Base-by-base conservation (phyloP, 345 rosid genomes). In the Populus alba region DNA sequence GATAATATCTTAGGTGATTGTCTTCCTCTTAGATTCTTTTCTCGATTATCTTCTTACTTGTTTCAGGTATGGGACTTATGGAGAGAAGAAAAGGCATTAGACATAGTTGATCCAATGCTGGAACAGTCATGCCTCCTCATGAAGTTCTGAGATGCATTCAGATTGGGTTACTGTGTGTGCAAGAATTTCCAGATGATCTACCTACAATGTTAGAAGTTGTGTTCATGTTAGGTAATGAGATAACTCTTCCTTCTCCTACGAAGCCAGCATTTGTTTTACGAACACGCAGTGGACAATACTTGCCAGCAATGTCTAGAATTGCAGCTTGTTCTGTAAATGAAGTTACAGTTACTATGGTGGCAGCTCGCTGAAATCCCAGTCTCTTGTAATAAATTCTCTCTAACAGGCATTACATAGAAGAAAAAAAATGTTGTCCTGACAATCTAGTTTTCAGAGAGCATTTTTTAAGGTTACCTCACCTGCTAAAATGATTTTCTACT, bases 11-110 rank as follows among this genome's bases (percentile, higher is more conserved):
- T 6, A 66, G 17, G 2, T 11, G 10, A 23, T 25, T 15, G 68
- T 8, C 13, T 16, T 17, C 13, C 33, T 27, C 7, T 23, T 25
- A 23, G 35, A 25, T 29, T 33, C 18, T 65, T 3, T 22, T 29
- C 27, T 65, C 15, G 0, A 23, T 31, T 18, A 10, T 5, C 25
- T 10, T 27, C 13, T 25, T 65, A 1, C 10, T 41, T 41, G 45
- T 6, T 12, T 18, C 72, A 80, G 79, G 76, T 75, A 1, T 75
- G 83, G 79, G 66, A 75, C 8, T 33, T 75, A 35, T 75, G 76
- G 76, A 35, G 18, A n/a, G 62, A 71, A 51, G 72, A 37, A 6
- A 71, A 67, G 38, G 79, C 27, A 17, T 0, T 47, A 29, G 83
- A 80, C 17, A 33, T 75, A 1, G 79, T 75, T 7, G 83, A 75